Evolutionary conservation across 768 basidiomycete genomes (phyloP).

Genomic region (Xanthoconium stramineum): DNA sequence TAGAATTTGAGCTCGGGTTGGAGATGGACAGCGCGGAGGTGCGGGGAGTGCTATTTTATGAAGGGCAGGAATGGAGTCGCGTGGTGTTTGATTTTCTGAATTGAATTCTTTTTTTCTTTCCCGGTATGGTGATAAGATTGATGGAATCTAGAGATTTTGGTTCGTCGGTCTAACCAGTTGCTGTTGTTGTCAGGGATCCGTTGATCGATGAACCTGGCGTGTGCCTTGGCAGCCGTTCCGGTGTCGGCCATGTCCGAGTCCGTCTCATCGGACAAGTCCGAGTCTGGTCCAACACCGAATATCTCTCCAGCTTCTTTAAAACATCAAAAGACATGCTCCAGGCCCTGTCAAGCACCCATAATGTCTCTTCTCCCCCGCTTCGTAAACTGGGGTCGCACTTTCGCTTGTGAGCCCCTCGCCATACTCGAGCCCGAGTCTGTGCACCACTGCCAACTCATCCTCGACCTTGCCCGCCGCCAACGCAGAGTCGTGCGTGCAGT

Average conservation of each 20-base stretch:
- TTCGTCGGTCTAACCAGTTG: constrained; percentile 2
- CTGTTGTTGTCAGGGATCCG: constrained; percentile 1
- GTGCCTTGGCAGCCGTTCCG: background rate
- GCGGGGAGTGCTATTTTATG: constrained; percentile 72
- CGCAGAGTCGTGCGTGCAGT: constrained; percentile 71
- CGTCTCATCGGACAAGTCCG: constrained; percentile 6
- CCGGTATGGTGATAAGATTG: background rate
- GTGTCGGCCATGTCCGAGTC: background rate
- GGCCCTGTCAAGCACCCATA: background rate
- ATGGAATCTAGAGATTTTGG: constrained; percentile 2
- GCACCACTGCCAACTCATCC: constrained; percentile 65
- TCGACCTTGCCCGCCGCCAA: constrained; percentile 79
- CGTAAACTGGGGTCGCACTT: constrained; percentile 87
- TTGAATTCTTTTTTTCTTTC: background rate
- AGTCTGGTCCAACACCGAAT: background rate
- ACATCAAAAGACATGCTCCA: background rate
- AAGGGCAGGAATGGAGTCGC: constrained; percentile 79
- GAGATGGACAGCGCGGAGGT: constrained; percentile 87
- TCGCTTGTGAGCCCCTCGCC: constrained; percentile 60
- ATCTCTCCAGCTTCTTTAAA: background rate
- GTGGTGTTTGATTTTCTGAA: constrained; percentile 56
- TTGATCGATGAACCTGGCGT: constrained; percentile 1
- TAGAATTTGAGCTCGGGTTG: constrained; percentile 82
- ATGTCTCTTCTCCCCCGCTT: constrained; percentile 42
- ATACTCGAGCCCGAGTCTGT: constrained; percentile 75